Percentiles rank a stretch among this genome's conserved stretches.
Conservation (phyloP, 106 monocot species). For the Acorus calamus region DNA sequence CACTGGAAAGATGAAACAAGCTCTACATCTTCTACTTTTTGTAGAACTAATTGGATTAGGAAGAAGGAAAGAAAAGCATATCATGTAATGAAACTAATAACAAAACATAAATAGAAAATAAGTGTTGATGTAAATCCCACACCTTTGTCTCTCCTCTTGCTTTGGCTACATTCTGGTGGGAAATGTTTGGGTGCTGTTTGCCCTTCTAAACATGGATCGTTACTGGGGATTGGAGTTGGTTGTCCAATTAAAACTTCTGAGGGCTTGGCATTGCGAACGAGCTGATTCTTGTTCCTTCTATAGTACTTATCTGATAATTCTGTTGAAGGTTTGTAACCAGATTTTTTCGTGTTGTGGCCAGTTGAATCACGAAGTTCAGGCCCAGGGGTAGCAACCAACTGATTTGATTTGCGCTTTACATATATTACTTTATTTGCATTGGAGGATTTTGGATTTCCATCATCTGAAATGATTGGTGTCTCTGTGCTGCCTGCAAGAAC, state of each 20-base stretch:
- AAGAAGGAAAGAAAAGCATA: no score
- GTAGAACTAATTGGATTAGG: no score
- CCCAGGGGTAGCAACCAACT: slow-evolving; percentile 51
- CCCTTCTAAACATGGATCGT: slow-evolving; percentile 35
- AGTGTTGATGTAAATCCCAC: slow-evolving; percentile 1
- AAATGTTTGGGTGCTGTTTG: slow-evolving; percentile 15
- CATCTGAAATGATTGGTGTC: not conserved
- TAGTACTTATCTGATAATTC: slow-evolving; percentile 40
- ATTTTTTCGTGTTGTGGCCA: slow-evolving; percentile 7
- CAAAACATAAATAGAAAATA: not conserved
- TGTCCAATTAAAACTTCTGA: slow-evolving; percentile 28
- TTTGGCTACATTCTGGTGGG: slow-evolving; percentile 6
- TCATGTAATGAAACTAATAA: no score
- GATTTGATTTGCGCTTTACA: slow-evolving; percentile 56
- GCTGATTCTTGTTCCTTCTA: slow-evolving; percentile 63
- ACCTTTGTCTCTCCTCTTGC: slow-evolving; percentile 48
- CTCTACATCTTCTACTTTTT: no score
- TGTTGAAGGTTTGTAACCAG: slow-evolving; percentile 14
- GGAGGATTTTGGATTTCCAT: slow-evolving; percentile 17
- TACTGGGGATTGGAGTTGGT: slow-evolving; percentile 6
- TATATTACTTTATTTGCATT: slow-evolving; percentile 33
- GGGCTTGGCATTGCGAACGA: slow-evolving; percentile 36
- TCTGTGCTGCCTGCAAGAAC: slow-evolving; percentile 7
- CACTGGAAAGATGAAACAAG: no score
- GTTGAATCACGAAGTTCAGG: slow-evolving; percentile 17